Conservation (phyloP, 164 flowering plant genomes). For the Nelumbo lutea region DNA sequence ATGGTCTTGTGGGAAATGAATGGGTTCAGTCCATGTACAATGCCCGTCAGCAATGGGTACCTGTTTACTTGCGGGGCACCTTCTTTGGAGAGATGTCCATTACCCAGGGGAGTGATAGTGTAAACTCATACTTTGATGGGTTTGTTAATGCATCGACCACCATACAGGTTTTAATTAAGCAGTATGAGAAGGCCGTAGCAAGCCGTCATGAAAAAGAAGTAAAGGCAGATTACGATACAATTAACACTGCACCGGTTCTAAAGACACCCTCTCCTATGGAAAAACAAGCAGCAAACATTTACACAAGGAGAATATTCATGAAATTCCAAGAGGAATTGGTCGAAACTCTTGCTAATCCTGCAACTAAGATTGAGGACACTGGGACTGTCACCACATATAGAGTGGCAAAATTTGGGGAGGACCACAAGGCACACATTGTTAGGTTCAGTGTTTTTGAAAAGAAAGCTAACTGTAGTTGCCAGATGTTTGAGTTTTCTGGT, state of each 20-base stretch:
- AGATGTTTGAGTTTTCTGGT: slow-evolving; percentile 56
- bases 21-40: slow-evolving; percentile 51
- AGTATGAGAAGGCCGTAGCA: slow-evolving; percentile 52
- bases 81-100: slow-evolving; percentile 47
- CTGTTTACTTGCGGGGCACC: slow-evolving; percentile 43
- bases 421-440: slow-evolving; percentile 34
- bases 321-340: slow-evolving; percentile 54
- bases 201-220: slow-evolving; percentile 49
- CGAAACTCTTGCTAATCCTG: slow-evolving; percentile 48
- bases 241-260: slow-evolving; percentile 32
- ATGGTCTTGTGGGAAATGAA: slow-evolving; percentile 35
- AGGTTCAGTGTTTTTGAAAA: slow-evolving; percentile 32
- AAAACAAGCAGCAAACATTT: slow-evolving; percentile 48
- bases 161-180: slow-evolving; percentile 37
- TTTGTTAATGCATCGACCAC: slow-evolving; percentile 41
- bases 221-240: slow-evolving; percentile 50
- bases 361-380: slow-evolving; percentile 34
- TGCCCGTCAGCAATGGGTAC: slow-evolving; percentile 53
- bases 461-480: slow-evolving; percentile 54
- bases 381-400: slow-evolving; percentile 28
- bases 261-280: slow-evolving; percentile 67
- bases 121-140: slow-evolving; percentile 43
- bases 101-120: slow-evolving; percentile 24
- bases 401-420: slow-evolving; percentile 55
- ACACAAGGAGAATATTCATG: slow-evolving; percentile 40